Percentiles rank a stretch among this genome's conserved stretches.
These are phyloP conservation scores for Penstemon barbatus DNA, from an alignment of 257 asterid genomes.

Conservation along the genomic window DNA sequence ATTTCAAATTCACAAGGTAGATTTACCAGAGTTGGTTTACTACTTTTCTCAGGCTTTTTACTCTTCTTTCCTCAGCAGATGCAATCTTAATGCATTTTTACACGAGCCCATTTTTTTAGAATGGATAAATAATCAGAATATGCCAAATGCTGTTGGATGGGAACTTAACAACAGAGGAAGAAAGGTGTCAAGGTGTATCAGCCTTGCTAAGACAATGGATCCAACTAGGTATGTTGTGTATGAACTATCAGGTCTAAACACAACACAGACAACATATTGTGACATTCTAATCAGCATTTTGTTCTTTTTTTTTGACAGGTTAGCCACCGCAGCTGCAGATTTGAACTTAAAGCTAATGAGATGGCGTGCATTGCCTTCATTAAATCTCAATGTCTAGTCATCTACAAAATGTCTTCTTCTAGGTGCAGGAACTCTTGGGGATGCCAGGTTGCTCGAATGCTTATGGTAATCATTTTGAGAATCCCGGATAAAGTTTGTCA, in stretches of 20 bases:
- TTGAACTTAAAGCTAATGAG: conserved; percentile 94
- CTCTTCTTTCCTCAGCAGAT: conserved; percentile 12
- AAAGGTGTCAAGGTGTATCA: conserved; percentile 60
- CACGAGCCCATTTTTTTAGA: conserved; percentile 38
- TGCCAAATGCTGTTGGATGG: conserved; percentile 88
- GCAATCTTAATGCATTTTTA: conserved; percentile 32
- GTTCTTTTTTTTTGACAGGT: conserved; percentile 47
- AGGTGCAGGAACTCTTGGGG: conserved; percentile 99
- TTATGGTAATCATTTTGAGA: conserved; percentile 66
- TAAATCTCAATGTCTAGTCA: conserved; percentile 65
- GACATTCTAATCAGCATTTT: conserved; percentile 23
- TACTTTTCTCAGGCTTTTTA: conserved; percentile 20
- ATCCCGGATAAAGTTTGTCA: background rate
- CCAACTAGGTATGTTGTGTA: conserved; percentile 64
- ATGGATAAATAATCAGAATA: conserved; percentile 41
- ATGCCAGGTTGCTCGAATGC: conserved; percentile 97
- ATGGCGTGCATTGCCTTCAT: conserved; percentile 92
- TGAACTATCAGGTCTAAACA: conserved; percentile 5
- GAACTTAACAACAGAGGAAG: conserved; percentile 66
- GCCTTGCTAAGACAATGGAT: conserved; percentile 89
- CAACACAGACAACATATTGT: conserved; percentile 18
- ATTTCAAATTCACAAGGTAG: conserved; percentile 71
- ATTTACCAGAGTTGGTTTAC: conserved; percentile 17
- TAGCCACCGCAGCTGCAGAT: conserved; percentile 91
- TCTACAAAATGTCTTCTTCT: conserved; percentile 75